Conservation (phyloP, 2,329 filamentous ascomycete genomes). For the Setomelanomma holmii region DNA sequence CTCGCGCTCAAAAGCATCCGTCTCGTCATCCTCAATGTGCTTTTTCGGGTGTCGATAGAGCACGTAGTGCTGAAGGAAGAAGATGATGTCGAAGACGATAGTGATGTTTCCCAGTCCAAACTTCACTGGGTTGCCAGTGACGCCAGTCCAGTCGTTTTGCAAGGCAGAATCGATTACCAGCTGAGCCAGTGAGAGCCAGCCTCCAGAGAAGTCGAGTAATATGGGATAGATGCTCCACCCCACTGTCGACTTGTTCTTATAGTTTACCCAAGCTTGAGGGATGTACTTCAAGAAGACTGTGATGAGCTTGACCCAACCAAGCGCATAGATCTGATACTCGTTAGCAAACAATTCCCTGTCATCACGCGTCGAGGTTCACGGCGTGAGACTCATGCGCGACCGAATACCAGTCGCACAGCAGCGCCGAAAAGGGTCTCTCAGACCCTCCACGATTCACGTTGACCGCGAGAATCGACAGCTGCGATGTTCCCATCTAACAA, state of each 20-base stretch:
- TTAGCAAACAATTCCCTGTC: no score
- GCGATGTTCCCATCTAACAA: no score
- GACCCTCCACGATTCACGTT: no score
- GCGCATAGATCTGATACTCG: slow-evolving; percentile 61
- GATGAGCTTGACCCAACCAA: slow-evolving; percentile 88
- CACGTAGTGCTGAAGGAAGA: slow-evolving; percentile 87
- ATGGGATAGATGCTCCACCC: slow-evolving; percentile 91
- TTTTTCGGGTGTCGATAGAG: slow-evolving; percentile 64
- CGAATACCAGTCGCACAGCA: no score
- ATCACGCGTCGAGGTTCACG: no score
- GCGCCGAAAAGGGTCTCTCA: no score
- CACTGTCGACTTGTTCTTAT: slow-evolving; percentile 79
- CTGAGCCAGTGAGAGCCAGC: slow-evolving; percentile 81
- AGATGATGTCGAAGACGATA: slow-evolving; percentile 84
- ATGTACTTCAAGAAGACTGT: slow-evolving; percentile 93
- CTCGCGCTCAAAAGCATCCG: slow-evolving; percentile 32
- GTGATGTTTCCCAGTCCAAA: slow-evolving; percentile 84
- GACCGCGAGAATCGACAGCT: no score
- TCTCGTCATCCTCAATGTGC: slow-evolving; percentile 35
- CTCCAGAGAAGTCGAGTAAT: slow-evolving; percentile 81
- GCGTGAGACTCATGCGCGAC: no score
- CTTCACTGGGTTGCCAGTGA: slow-evolving; percentile 92
- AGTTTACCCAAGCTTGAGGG: slow-evolving; percentile 75
- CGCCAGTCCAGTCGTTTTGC: slow-evolving; percentile 85
- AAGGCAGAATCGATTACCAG: slow-evolving; percentile 84